Percentiles rank a stretch among this genome's conserved stretches.
Conservation (phyloP, 176 grass and related monocot species). For the Areca catechu region DNA sequence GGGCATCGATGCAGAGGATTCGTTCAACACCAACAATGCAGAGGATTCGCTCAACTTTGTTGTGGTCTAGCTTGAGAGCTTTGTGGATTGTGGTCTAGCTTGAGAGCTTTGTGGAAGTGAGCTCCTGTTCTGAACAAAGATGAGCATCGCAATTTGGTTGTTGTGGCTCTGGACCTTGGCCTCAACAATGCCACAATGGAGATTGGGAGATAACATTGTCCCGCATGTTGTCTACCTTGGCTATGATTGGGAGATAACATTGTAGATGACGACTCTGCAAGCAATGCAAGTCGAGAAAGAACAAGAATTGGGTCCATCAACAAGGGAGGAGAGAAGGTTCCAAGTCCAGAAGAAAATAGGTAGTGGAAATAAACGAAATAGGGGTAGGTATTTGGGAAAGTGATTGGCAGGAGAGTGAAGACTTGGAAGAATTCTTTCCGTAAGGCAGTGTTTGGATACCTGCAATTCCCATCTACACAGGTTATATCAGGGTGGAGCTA, state of each 20-base stretch:
- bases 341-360: no score
- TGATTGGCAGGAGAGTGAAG: no score
- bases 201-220: conserved; percentile 67
- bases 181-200: conserved; percentile 45
- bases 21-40: conserved; percentile 33
- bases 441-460: no score
- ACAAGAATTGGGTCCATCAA: no score
- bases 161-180: conserved; percentile 79
- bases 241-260: not conserved
- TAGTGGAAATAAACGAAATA: no score
- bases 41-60: conserved; percentile 28
- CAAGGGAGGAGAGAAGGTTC: no score
- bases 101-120: conserved; percentile 47
- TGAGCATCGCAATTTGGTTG: conserved; percentile 39
- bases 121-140: conserved; percentile 52
- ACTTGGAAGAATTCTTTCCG: no score
- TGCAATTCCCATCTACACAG: no score
- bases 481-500: no score
- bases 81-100: conserved; percentile 29
- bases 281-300: no score
- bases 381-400: no score
- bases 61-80: conserved; percentile 35
- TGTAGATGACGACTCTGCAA: conserved; percentile 4
- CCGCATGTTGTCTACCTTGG: conserved; percentile 77
- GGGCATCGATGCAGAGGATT: conserved; percentile 33